These are phyloP conservation scores for Sideroxylon spinosum DNA, from an alignment of 179 eudicot species.

Conservation along the genomic window DNA sequence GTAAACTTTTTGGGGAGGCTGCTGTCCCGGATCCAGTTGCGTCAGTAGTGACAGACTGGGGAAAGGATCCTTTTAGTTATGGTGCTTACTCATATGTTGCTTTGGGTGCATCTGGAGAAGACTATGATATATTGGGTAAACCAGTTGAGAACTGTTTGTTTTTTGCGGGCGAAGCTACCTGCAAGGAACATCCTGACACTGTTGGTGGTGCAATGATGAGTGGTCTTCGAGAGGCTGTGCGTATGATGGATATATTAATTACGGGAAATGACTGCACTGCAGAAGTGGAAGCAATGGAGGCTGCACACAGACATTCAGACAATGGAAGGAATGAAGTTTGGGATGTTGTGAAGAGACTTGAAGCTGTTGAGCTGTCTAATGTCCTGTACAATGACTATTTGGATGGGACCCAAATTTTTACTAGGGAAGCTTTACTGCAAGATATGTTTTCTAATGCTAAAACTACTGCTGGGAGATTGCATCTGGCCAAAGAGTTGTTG, in stretches of 20 bases:
- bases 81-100: slow-evolving; percentile 99
- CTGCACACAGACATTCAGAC: slow-evolving; percentile 63
- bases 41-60: slow-evolving; percentile 97
- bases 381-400: slow-evolving; percentile 44
- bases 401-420: slow-evolving; percentile 34
- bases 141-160: slow-evolving; percentile 90
- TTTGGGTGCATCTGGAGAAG: slow-evolving; percentile 94
- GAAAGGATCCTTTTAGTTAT: slow-evolving; percentile 89
- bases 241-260: slow-evolving; percentile 73
- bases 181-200: slow-evolving; percentile 99
- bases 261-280: slow-evolving; percentile 81
- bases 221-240: slow-evolving; percentile 96
- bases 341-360: slow-evolving; percentile 79
- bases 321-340: slow-evolving; percentile 74
- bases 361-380: slow-evolving; percentile 58
- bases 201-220: slow-evolving; percentile 99
- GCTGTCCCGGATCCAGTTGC: slow-evolving; percentile 83
- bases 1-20: slow-evolving; percentile 76
- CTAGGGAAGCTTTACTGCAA: slow-evolving; percentile 53
- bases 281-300: slow-evolving; percentile 83
- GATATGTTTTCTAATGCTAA: slow-evolving; percentile 78
- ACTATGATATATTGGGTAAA: slow-evolving; percentile 83
- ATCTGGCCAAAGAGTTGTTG: slow-evolving; percentile 84
- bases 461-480: slow-evolving; percentile 77
- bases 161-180: slow-evolving; percentile 99